Evolutionary conservation across 352 stramenopile species (phyloP).

Genomic region (Phytophthora foliorum): DNA sequence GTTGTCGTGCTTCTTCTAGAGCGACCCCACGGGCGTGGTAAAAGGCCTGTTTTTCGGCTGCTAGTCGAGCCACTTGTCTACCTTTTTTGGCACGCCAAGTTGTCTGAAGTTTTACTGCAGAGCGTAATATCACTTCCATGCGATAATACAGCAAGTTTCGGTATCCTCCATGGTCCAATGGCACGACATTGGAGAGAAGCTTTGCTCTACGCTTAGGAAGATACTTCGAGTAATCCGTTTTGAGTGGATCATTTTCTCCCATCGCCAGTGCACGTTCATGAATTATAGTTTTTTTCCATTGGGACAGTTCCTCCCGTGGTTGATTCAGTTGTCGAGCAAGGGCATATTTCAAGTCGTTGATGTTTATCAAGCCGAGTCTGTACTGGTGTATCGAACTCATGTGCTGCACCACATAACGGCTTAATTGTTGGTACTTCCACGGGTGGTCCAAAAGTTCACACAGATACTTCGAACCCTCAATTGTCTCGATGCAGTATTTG

Average conservation of each 20-base stretch:
- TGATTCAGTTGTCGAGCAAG: slow-evolving; percentile 64
- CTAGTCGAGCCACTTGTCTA: slow-evolving; percentile 68
- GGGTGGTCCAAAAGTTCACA: slow-evolving; percentile 64
- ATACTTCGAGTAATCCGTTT: slow-evolving; percentile 95
- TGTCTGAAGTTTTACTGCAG: slow-evolving; percentile 88
- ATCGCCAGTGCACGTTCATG: slow-evolving; percentile 92
- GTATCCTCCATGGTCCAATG: slow-evolving; percentile 90
- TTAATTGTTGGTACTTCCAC: slow-evolving; percentile 87
- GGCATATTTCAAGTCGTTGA: slow-evolving; percentile 91
- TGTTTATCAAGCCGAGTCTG: slow-evolving; percentile 87
- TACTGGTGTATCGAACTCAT: slow-evolving; percentile 91
- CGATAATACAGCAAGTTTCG: slow-evolving; percentile 87
- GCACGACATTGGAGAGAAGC: slow-evolving; percentile 87
- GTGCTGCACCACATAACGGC: slow-evolving; percentile 84
- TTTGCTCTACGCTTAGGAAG: slow-evolving; percentile 74
- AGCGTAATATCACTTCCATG: slow-evolving; percentile 69
- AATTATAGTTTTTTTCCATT: slow-evolving; percentile 77
- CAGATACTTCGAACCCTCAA: slow-evolving; percentile 78
- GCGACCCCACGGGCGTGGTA: slow-evolving; percentile 88
- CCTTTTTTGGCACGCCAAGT: slow-evolving; percentile 82
- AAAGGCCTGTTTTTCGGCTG: slow-evolving; percentile 91
- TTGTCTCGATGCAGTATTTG: slow-evolving; percentile 57
- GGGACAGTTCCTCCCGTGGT: slow-evolving; percentile 64
- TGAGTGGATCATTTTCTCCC: slow-evolving; percentile 93
- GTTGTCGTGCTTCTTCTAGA: slow-evolving; percentile 63